Base-by-base conservation (phyloP, 2,329 filamentous ascomycete species). In the Ceratocystis cacaofunesta region DNA sequence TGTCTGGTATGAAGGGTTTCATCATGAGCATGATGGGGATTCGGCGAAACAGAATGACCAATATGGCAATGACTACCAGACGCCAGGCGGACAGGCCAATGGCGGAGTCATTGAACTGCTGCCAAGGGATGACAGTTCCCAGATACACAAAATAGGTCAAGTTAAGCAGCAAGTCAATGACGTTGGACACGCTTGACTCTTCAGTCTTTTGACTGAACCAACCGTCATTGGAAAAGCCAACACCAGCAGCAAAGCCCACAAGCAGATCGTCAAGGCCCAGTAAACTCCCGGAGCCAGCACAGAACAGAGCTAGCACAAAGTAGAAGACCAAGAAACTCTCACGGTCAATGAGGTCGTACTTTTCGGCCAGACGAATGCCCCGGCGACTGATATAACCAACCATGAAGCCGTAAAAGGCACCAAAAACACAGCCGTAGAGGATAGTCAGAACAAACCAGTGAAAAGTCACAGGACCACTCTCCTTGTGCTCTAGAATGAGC, bases 181-280 rank as follows among this genome's bases (percentile, higher is more conserved):
- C 94, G 84, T 99, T 97, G 74, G 92, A 97, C 8, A 99, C 94
- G 74, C 97, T 94, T 0, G 94, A 92, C 75, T 99, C 94, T 73
- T 99, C 94, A 0, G 94, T 99, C 80, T 96, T 96, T 72, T 96
- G 89, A 17, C 89, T 89, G 72, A 99, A 99, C 94, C 94, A 99
- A 69, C 94, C 94, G 73, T 99, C 94, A 75, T 99, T 99, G 70
- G 92, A 96, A 79, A 99, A 99, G 65, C 94, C 94, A n/a, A 99
- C 94, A 66, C 94, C 94, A 65, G 89, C 90, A 15, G 92, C 87
- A 72, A 99, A 99, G 48, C 94, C 94, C 48, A 99, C 90, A 2
- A 99, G 83, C 62, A 99, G 78, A 75, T 99, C 94, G 74, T 99
- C 94, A 71, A 96, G 81, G 62, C 94, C 94, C 57, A 99, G 78